Conservation (phyloP, 306 rosid species). For the Calophaca sinica region DNA sequence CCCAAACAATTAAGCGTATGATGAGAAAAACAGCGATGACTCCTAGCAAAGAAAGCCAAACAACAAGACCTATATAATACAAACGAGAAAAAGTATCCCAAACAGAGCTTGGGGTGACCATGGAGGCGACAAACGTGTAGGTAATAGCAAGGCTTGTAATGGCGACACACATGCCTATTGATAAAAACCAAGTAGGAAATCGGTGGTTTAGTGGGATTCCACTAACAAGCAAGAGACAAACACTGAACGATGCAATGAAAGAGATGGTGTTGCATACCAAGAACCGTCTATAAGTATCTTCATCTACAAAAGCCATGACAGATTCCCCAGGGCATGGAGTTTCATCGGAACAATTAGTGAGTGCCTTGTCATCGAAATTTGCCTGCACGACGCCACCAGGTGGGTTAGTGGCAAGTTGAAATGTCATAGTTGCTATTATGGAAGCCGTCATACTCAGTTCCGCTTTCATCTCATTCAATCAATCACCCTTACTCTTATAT, state of each 20-base stretch:
- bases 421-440: conserved; percentile 15
- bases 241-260: neutral
- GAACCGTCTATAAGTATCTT: rapidly evolving
- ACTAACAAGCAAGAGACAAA: conserved; percentile 11
- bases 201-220: conserved; percentile 15
- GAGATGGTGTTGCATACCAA: neutral
- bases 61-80: neutral
- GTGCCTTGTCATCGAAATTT: rapidly evolving
- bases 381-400: neutral
- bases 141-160: neutral
- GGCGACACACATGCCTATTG: neutral
- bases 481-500: neutral
- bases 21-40: neutral
- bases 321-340: conserved; percentile 7
- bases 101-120: neutral
- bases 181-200: conserved; percentile 1
- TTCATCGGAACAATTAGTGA: rapidly evolving
- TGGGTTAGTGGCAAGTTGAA: conserved; percentile 14
- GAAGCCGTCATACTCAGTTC: conserved; percentile 1
- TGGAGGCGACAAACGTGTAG: neutral
- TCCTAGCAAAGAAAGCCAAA: neutral
- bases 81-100: neutral
- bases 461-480: conserved; percentile 21
- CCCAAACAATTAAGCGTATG: neutral
- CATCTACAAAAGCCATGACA: neutral